Evolutionary conservation across 768 basidiomycete genomes (phyloP), one percentile per base, ranked within the genome.

Genomic region (Amanita jacksonii): DNA sequence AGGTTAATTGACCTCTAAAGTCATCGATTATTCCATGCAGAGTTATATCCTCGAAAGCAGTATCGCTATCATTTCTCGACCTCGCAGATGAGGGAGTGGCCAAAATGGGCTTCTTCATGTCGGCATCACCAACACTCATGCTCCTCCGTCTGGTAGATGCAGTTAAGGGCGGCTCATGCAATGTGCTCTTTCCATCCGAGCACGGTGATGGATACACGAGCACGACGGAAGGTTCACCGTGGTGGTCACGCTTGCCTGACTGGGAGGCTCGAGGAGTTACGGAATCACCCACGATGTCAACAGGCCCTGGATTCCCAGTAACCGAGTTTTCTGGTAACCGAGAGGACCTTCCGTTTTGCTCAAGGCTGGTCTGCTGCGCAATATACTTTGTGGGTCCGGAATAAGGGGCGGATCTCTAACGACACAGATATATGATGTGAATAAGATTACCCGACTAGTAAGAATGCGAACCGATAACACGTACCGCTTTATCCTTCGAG

Each of bases 41-140:
- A 4, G 74, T 65, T 13, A 66, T 62, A 38, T 68, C 63, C 41
- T 68, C 62, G 50, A 55, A 60, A 8, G 24, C 25, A 10, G 16
- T 12, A 31, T 30, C 27, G 2, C 32, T 30, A 22, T 24, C 36
- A 19, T 13, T 32, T 15, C 19, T 24, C 18, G 18, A 35, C 24
- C 52, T 52, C 12, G 49, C 49, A 32, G 45, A 32, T 5, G 68
- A 53, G 27, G 68, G 58, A 16, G 67, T 51, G 36, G 66, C 56
- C 2, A 63, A 43, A 47, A 66, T 58, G 2, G 63, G 57, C 49
- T 70, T 70, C 57, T 75, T 70, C 38, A 73, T 52, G 30, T 83
- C 82, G 5, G 70, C 69, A 54, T 83, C 77, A 40, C 81, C 73
- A 41, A 83, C 75, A 51, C 85, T 87, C 74, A 80, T 75, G 55